Percentiles rank a stretch among this genome's conserved stretches.
Conservation (phyloP, 73 alveolate genomes). For the Effrenium voratum region DNA sequence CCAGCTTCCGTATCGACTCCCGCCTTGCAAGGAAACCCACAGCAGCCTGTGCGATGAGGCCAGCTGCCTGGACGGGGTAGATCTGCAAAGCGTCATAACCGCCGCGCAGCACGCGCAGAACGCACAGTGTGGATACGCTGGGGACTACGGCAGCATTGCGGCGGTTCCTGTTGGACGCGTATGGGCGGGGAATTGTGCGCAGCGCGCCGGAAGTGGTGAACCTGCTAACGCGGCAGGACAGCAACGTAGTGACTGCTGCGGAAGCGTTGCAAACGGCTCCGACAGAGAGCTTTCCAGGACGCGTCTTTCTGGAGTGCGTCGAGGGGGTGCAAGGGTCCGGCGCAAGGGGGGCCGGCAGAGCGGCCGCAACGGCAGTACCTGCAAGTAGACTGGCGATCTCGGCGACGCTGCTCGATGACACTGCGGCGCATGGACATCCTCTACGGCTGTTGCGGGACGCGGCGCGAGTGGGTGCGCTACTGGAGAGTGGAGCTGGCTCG, state of each 20-base stretch:
- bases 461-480: not conserved
- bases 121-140: not conserved
- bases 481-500: not conserved
- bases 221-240: not conserved
- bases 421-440: not conserved
- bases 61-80: not conserved
- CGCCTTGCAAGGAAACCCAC: not conserved
- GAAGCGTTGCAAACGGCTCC: not conserved
- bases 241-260: not conserved
- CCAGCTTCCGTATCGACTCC: not conserved
- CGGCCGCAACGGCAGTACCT: not conserved
- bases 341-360: not conserved
- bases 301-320: not conserved
- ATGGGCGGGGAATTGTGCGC: not conserved
- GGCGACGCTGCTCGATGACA: not conserved
- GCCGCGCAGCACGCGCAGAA: not conserved
- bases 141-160: not conserved
- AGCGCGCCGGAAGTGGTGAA: not conserved
- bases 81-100: not conserved
- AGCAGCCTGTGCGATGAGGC: not conserved
- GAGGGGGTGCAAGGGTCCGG: not conserved
- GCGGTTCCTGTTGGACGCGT: not conserved
- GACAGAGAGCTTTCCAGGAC: not conserved
- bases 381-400: not conserved
- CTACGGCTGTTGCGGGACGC: not conserved